Conservation (phyloP, 2,329 filamentous ascomycete genomes). For the Graphiopsis chlorocephala region DNA sequence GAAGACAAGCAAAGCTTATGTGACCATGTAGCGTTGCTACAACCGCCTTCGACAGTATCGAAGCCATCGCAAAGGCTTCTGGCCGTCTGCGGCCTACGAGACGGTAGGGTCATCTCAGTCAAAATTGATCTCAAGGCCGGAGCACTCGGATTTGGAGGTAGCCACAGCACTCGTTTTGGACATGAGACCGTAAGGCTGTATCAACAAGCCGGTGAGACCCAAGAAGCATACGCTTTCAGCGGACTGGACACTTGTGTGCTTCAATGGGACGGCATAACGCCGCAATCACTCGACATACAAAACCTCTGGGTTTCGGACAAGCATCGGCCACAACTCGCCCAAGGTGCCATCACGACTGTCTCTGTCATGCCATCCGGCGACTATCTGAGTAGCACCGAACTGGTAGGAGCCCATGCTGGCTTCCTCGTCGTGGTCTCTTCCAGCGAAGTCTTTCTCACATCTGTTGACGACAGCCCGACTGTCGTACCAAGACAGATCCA, state of each 20-base stretch:
- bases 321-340: conserved; percentile 25
- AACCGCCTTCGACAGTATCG: not conserved
- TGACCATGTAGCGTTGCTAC: conserved; percentile 27
- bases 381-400: conserved; percentile 19
- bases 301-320: conserved; percentile 32
- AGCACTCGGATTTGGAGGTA: conserved; percentile 12
- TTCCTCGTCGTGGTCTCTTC: conserved; percentile 26
- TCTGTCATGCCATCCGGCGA: conserved; percentile 25
- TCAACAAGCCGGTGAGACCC: conserved; percentile 14
- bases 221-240: conserved; percentile 26
- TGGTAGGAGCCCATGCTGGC: conserved; percentile 19
- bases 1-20: conserved; percentile 19
- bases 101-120: conserved; percentile 27
- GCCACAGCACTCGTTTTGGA: conserved; percentile 21
- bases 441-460: conserved; percentile 24
- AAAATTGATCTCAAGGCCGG: conserved; percentile 11
- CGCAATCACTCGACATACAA: conserved; percentile 20
- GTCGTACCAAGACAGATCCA: conserved; percentile 31
- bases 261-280: conserved; percentile 21
- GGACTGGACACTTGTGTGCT: conserved; percentile 27
- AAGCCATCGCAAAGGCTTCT: conserved; percentile 3
- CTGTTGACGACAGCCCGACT: conserved; percentile 16
- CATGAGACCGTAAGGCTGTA: conserved; percentile 29
- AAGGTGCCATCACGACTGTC: conserved; percentile 25
- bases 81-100: conserved; percentile 30